Percentiles rank a stretch among this genome's conserved stretches.
phyloP scores from a whole-genome alignment of 2,329 filamentous ascomycete species.

The Fusarium stilboides region DNA sequence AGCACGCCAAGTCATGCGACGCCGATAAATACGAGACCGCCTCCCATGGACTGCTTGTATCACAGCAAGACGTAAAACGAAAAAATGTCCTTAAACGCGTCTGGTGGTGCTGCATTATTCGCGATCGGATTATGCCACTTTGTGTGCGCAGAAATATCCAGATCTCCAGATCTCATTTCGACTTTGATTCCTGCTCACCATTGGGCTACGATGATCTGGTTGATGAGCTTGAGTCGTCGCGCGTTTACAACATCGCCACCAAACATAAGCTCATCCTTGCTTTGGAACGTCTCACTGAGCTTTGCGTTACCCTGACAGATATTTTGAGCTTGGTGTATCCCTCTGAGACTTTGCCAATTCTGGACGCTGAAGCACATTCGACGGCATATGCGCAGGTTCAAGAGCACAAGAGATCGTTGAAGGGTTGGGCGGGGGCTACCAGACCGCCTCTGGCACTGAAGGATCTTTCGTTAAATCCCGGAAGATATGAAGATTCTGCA shows the following conservation, averaged over 20 bases:
- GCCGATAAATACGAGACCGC: constrained; percentile 28
- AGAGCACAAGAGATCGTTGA: constrained; percentile 21
- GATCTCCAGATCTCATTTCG: constrained; percentile 30
- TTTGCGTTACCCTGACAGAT: constrained; percentile 38
- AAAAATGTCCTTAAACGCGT: constrained; percentile 34
- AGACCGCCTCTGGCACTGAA: constrained; percentile 28
- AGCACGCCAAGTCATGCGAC: constrained; percentile 32
- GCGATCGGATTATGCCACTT: constrained; percentile 39
- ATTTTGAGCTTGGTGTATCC: constrained; percentile 39
- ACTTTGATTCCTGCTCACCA: constrained; percentile 28
- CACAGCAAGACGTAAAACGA: constrained; percentile 22
- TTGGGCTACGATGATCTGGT: constrained; percentile 36
- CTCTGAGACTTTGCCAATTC: constrained; percentile 21
- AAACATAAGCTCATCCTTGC: constrained; percentile 41
- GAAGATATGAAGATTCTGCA: constrained; percentile 26
- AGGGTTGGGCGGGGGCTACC: constrained; percentile 26
- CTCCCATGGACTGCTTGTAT: background rate
- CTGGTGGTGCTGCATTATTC: constrained; percentile 44
- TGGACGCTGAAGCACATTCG: constrained; percentile 26
- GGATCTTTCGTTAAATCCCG: constrained; percentile 14
- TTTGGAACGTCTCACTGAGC: constrained; percentile 28
- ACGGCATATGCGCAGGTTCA: constrained; percentile 30
- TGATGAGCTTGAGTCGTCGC: constrained; percentile 38
- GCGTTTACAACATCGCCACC: constrained; percentile 35
- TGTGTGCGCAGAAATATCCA: constrained; percentile 42